A percentile compares a stretch with the other conserved stretches of the same genome.
These are phyloP conservation scores for Oleoguttula mirabilis DNA, from an alignment of 495 filamentous ascomycete genomes.

Conservation along the genomic window DNA sequence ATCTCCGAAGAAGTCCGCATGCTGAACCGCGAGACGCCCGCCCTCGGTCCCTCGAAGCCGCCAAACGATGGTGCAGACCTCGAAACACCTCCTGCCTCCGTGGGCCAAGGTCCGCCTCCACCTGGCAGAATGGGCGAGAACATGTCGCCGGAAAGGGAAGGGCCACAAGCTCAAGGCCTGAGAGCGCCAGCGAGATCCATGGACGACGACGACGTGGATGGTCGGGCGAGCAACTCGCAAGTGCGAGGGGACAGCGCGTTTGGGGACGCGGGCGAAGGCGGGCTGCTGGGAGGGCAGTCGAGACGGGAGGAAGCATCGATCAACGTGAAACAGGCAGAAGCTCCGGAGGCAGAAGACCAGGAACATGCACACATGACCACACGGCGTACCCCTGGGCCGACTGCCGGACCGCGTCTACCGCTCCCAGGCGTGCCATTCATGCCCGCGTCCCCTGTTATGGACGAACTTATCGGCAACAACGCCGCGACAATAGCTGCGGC, in stretches of 20 bases:
- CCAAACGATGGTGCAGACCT: background rate
- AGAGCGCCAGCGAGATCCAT: background rate
- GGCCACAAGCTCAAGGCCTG: constrained; percentile 7
- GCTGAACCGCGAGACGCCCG: constrained; percentile 10
- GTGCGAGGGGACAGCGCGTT: no score
- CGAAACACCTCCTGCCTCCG: background rate
- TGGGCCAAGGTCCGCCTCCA: constrained; percentile 1
- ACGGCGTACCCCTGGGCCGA: background rate
- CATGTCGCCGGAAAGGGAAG: constrained; percentile 6
- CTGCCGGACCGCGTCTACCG: background rate
- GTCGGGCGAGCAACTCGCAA: no score
- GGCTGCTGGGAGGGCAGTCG: background rate
- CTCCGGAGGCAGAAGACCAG: background rate
- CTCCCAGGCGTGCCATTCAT: background rate
- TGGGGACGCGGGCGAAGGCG: no score
- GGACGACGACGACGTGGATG: no score
- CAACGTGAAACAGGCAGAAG: background rate
- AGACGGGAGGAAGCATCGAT: background rate
- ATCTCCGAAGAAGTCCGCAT: constrained; percentile 20
- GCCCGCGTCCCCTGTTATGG: background rate
- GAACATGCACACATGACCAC: background rate
- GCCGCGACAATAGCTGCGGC: constrained; percentile 11
- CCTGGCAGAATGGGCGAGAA: constrained; percentile 15
- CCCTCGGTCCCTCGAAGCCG: constrained; percentile 2
- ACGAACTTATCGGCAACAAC: constrained; percentile 2